Base-by-base conservation (phyloP, 139 green algal genomes). In the Tetraselmis chui region DNA sequence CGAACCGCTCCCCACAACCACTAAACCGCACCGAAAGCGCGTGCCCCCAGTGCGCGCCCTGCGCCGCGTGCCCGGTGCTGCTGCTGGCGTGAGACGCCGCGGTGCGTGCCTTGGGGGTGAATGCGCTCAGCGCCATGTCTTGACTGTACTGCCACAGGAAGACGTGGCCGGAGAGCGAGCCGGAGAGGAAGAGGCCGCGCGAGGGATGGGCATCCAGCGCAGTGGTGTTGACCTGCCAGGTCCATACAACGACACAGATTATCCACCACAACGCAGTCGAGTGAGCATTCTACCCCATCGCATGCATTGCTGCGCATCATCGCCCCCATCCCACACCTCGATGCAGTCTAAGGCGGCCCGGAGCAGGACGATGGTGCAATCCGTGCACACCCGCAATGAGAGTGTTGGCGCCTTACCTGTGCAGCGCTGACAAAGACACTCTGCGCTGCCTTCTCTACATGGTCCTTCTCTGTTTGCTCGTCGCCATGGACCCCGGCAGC, bases 1-100 rank as follows among this genome's bases (percentile, higher is more conserved):
- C 91, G 89, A 97, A 97, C 28, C 91, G 87, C 28, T 91, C 90
- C 27, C 90, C 91, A 45, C 84, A 87, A 27, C 86, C 83, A 31
- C 80, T 87, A 85, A 92, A 97, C n/a, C 86, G 79, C 81, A 95
- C 75, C n/a, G 84, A 81, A 75, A 83, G 74, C 27, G 2, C 76
- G 30, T 84, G 76, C 29, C 84, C 84, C 84, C 84, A 87, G 28
- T 87, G 76, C 1, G 82, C 76, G 30, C 76, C 59, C 24, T 27
- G 58, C 45, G 45, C 11, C 45, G 45, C 45, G n/a, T n/a, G n/a
- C n/a, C n/a, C n/a, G n/a, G n/a, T n/a, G 45, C 11, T 18, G 45
- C 45, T 67, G 45, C 45, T 18, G 11, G 45, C 45, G 59, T 22
- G 23, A 75, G 23, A 75, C 18, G 74, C 74, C 23, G 74, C 26